Conservation (phyloP, 2,329 filamentous ascomycete species). For the Botrytis porri region DNA sequence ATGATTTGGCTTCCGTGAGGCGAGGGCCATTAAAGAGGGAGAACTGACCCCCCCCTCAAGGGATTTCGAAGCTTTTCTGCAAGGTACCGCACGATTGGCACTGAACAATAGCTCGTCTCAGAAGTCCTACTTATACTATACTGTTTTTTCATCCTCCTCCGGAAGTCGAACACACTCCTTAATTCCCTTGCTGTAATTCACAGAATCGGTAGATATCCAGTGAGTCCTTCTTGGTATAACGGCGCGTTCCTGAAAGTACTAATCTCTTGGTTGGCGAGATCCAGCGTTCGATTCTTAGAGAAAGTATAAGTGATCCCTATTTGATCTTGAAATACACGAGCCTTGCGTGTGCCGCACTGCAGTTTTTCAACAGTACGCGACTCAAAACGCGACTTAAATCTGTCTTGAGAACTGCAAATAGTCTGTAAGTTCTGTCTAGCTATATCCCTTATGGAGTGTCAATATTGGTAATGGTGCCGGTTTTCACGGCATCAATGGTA, state of each 20-base stretch:
- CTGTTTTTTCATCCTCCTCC: conserved; percentile 1
- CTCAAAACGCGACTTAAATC: conserved; percentile 26
- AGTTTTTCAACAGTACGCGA: conserved; percentile 22
- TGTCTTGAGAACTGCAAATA: conserved; percentile 27
- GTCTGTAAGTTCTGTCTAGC: conserved; percentile 30
- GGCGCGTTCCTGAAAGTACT: conserved; percentile 9
- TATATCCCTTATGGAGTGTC: conserved; percentile 21
- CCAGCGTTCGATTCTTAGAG: not conserved
- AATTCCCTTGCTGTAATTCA: conserved; percentile 14
- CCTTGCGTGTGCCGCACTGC: conserved; percentile 23
- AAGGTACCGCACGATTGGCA: conserved; percentile 26
- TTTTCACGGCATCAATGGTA: conserved; percentile 13
- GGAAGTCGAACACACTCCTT: conserved; percentile 7
- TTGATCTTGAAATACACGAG: conserved; percentile 11
- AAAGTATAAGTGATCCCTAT: not conserved
- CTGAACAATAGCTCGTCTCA: conserved; percentile 20
- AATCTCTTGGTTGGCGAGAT: not conserved
- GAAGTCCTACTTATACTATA: conserved; percentile 9
- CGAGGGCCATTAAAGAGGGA: conserved; percentile 25
- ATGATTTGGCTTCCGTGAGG: conserved; percentile 12
- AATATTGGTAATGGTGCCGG: conserved; percentile 22
- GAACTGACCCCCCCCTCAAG: conserved; percentile 27
- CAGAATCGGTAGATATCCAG: conserved; percentile 4
- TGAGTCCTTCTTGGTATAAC: conserved; percentile 8
- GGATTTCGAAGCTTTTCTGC: conserved; percentile 26